Percentiles rank a stretch among this genome's conserved stretches.
Evolutionary conservation across 352 stramenopile genomes (phyloP).

Genomic region (Globisporangium cystogenes): DNA sequence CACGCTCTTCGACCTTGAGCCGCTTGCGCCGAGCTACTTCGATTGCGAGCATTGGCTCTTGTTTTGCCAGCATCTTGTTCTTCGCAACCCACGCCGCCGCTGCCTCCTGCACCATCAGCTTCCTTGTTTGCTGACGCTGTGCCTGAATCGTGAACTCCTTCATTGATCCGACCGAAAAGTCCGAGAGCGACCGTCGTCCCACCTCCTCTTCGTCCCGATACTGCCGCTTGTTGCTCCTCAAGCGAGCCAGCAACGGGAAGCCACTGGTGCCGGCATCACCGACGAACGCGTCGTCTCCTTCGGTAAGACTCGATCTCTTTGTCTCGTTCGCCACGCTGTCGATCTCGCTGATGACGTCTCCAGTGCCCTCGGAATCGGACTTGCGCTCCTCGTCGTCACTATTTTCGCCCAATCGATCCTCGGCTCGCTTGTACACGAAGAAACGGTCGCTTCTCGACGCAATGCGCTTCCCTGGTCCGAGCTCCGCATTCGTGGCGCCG

Average conservation of each 20-base stretch:
- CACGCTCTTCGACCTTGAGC: constrained; percentile 14
- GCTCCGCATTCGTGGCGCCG: neutral
- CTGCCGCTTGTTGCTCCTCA: constrained; percentile 8
- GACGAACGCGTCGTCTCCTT: neutral
- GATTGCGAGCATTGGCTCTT: constrained; percentile 41
- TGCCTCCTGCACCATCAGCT: constrained; percentile 23
- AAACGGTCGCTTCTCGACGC: constrained; percentile 72
- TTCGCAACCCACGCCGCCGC: constrained; percentile 27
- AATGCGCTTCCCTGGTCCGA: constrained; percentile 60
- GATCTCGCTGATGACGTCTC: neutral
- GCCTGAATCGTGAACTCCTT: constrained; percentile 23
- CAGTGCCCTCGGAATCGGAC: neutral
- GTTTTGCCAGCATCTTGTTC: constrained; percentile 30
- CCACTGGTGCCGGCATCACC: constrained; percentile 10
- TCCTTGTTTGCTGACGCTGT: constrained; percentile 18
- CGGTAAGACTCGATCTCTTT: neutral
- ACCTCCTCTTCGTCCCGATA: constrained; percentile 11
- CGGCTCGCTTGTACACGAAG: constrained; percentile 62
- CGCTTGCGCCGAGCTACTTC: constrained; percentile 25
- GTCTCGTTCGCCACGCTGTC: neutral
- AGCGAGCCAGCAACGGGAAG: constrained; percentile 3
- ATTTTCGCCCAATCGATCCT: constrained; percentile 1
- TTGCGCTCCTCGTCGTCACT: constrained; percentile 14
- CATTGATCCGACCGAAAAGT: constrained; percentile 24
- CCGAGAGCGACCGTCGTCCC: constrained; percentile 20